Conservation (phyloP, 2,329 filamentous ascomycete genomes). For the Gnomoniopsis sp. region DNA sequence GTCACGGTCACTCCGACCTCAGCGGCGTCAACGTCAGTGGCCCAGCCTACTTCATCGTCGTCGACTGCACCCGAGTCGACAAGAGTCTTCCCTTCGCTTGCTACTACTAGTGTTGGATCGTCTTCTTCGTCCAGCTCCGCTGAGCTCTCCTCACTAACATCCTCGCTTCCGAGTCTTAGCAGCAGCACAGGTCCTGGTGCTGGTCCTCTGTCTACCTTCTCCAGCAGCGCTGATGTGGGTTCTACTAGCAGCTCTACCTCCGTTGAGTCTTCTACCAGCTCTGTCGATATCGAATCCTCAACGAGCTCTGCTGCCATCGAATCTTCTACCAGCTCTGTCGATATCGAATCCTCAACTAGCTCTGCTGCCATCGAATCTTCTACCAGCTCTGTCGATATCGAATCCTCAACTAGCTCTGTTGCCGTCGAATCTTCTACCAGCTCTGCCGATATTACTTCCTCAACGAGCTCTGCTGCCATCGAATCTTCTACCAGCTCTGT, state of each 20-base stretch:
- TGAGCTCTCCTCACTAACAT: neutral
- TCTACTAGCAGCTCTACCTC: no score
- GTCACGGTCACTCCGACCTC: neutral
- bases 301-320: neutral
- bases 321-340: neutral
- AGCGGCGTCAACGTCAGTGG: no score
- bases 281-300: neutral
- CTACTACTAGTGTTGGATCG: no score
- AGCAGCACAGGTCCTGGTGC: neutral
- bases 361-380: neutral
- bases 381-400: neutral
- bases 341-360: neutral
- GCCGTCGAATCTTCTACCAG: neutral
- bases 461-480: neutral
- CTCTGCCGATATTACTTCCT: neutral
- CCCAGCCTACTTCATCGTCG: no score
- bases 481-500: neutral
- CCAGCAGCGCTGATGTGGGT: no score
- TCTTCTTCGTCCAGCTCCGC: no score
- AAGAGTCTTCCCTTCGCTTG: no score
- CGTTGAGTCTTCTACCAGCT: neutral
- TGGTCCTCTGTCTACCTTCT: no score
- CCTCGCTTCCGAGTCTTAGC: neutral
- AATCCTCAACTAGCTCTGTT: neutral
- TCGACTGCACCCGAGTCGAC: no score